Percentiles rank a stretch among this genome's conserved stretches.
These are phyloP conservation scores for Tylopilus sp. DNA, from an alignment of 1,284 basidiomycete species.

Conservation along the genomic window DNA sequence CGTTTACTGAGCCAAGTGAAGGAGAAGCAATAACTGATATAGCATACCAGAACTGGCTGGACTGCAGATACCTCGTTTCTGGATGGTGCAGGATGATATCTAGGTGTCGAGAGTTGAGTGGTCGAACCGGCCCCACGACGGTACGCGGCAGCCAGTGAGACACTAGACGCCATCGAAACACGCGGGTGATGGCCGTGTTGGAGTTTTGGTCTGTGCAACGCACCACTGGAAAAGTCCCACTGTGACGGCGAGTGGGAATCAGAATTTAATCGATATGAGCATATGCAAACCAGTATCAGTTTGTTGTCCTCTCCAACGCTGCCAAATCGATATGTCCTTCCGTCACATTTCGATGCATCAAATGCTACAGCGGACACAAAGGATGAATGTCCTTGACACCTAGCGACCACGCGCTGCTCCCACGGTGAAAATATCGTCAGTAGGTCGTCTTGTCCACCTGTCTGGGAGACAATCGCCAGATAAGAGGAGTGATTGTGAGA, in stretches of 20 bases:
- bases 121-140: constrained; percentile 53
- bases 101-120: constrained; percentile 49
- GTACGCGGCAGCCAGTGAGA: constrained; percentile 54
- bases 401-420: constrained; percentile 89
- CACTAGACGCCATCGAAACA: constrained; percentile 67
- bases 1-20: not conserved
- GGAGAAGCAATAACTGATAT: constrained; percentile 18
- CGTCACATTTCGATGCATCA: constrained; percentile 81
- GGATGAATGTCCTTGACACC: constrained; percentile 94
- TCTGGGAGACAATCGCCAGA: constrained; percentile 36
- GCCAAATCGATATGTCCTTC: constrained; percentile 84
- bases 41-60: constrained; percentile 80
- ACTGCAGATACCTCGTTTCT: constrained; percentile 85
- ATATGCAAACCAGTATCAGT: constrained; percentile 64
- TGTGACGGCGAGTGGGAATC: constrained; percentile 28
- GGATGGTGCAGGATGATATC: constrained; percentile 82
- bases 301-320: constrained; percentile 95
- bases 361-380: constrained; percentile 89
- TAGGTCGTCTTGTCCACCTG: constrained; percentile 90
- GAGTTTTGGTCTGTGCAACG: constrained; percentile 69
- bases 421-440: constrained; percentile 88
- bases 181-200: constrained; percentile 60
- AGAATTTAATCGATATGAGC: not conserved
- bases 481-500: constrained; percentile 3
- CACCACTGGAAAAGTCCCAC: constrained; percentile 89